A percentile compares a stretch with the other conserved stretches of the same genome.
Evolutionary conservation across 2,329 filamentous ascomycete species (phyloP).

Genomic region (Nigrospora osmanthi): DNA sequence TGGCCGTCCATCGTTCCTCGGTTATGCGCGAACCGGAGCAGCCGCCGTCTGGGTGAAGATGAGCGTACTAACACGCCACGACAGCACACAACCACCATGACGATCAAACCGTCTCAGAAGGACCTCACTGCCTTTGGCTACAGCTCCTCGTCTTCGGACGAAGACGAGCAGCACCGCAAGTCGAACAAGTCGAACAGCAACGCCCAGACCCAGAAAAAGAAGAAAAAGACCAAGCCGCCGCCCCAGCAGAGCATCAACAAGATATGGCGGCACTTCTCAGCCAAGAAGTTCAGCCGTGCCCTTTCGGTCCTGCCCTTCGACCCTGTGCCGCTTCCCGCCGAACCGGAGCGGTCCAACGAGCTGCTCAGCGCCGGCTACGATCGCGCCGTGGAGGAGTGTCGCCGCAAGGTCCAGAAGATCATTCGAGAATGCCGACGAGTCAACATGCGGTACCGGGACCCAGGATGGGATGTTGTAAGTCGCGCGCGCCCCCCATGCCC

Average conservation of each 20-base stretch:
- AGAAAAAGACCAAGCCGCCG: slow-evolving; percentile 47
- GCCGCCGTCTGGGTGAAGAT: too few species aligned
- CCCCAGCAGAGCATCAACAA: slow-evolving; percentile 61
- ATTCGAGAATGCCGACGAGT: slow-evolving; percentile 60
- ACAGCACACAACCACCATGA: neutral
- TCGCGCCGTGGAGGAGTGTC: slow-evolving; percentile 56
- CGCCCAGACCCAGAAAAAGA: slow-evolving; percentile 42
- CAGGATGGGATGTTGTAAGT: slow-evolving; percentile 50
- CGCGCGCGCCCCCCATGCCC: slow-evolving; percentile 12
- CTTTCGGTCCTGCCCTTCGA: slow-evolving; percentile 59
- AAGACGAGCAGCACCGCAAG: slow-evolving; percentile 30
- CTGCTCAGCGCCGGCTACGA: slow-evolving; percentile 54
- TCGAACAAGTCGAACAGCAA: slow-evolving; percentile 16
- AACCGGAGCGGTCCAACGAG: slow-evolving; percentile 48
- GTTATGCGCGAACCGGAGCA: too few species aligned
- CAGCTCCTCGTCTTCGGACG: slow-evolving; percentile 40
- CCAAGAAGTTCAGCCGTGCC: slow-evolving; percentile 56
- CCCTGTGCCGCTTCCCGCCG: slow-evolving; percentile 43
- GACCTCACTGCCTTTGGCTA: slow-evolving; percentile 30
- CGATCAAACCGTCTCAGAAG: slow-evolving; percentile 4
- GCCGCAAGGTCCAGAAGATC: slow-evolving; percentile 52
- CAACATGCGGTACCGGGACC: slow-evolving; percentile 73
- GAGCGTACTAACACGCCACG: too few species aligned
- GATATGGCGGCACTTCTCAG: slow-evolving; percentile 56
- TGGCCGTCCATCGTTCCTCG: too few species aligned